Evolutionary conservation across 2,329 filamentous ascomycete genomes (phyloP).

Genomic region (Aspergillus niger): DNA sequence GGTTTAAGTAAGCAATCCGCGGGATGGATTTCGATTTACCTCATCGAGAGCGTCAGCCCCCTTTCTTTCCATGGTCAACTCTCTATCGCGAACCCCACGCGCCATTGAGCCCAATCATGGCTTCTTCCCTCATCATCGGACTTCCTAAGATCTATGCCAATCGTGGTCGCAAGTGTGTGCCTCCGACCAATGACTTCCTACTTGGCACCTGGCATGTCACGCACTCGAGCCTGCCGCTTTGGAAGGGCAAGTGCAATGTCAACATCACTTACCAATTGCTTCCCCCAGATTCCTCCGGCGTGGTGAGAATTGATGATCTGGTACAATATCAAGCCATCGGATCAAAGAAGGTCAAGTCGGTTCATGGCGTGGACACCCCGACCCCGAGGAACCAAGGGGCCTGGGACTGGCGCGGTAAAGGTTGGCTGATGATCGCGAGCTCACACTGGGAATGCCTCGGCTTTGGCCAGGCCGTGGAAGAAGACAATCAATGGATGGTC

Average conservation of each 20-base stretch:
- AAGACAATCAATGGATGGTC: constrained; percentile 7
- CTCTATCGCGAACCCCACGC: neutral
- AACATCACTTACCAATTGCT: constrained; percentile 14
- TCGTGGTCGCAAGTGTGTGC: constrained; percentile 9
- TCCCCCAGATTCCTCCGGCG: neutral
- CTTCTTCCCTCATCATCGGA: constrained; percentile 7
- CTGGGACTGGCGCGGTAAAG: constrained; percentile 15
- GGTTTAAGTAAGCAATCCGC: no score
- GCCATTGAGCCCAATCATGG: constrained; percentile 3
- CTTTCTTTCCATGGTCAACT: no score
- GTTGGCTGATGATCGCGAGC: constrained; percentile 14
- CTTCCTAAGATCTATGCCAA: constrained; percentile 7
- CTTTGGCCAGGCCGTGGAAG: constrained; percentile 6
- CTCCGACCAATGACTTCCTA: constrained; percentile 11
- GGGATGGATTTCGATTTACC: no score
- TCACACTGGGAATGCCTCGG: constrained; percentile 15
- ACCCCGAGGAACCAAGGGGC: constrained; percentile 10
- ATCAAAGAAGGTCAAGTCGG: constrained; percentile 10
- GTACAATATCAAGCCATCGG: constrained; percentile 10
- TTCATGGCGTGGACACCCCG: constrained; percentile 11
- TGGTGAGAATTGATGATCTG: constrained; percentile 4
- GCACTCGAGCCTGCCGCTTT: constrained; percentile 14
- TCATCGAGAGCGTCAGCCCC: no score
- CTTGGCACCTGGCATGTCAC: constrained; percentile 15
- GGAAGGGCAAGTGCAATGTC: constrained; percentile 14